Conservation (phyloP, 2,329 filamentous ascomycete species). For the Furcasterigmium furcatum region DNA sequence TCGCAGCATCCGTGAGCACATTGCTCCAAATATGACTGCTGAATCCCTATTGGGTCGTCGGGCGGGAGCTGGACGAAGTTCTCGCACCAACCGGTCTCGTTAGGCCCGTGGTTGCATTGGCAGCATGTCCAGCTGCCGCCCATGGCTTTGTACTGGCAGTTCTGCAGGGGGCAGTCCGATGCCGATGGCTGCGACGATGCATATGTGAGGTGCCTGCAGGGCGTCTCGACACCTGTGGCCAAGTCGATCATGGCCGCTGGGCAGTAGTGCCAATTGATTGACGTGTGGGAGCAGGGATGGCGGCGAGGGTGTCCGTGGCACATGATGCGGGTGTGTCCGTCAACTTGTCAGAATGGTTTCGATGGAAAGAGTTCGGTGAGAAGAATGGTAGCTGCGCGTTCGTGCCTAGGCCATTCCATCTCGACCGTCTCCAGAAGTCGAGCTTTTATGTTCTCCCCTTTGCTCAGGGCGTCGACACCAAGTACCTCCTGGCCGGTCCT, state of each 20-base stretch:
- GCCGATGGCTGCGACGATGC: constrained; percentile 39
- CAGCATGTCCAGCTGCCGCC: constrained; percentile 53
- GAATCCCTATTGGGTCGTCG: constrained; percentile 24
- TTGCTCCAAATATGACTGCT: constrained; percentile 29
- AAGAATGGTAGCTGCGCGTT: neutral
- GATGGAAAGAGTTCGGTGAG: neutral
- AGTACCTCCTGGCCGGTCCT: no score
- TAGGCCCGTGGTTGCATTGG: constrained; percentile 46
- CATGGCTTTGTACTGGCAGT: constrained; percentile 48
- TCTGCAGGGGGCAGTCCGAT: constrained; percentile 42
- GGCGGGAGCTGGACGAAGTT: constrained; percentile 23
- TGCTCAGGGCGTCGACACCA: no score
- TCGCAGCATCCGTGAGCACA: constrained; percentile 54
- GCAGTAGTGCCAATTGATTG: constrained; percentile 53
- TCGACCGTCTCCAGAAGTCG: neutral
- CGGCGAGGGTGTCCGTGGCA: constrained; percentile 51
- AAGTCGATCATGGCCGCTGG: constrained; percentile 45
- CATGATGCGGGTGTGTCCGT: constrained; percentile 43
- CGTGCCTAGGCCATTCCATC: neutral
- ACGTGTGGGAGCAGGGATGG: constrained; percentile 52
- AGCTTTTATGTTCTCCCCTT: neutral
- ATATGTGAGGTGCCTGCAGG: constrained; percentile 46
- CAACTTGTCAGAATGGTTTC: neutral
- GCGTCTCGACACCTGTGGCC: constrained; percentile 44
- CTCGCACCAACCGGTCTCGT: constrained; percentile 51